Evolutionary conservation across 2,329 filamentous ascomycete species (phyloP), one percentile per base, ranked within the genome.

Genomic region (Paraconiothyrium sp.): DNA sequence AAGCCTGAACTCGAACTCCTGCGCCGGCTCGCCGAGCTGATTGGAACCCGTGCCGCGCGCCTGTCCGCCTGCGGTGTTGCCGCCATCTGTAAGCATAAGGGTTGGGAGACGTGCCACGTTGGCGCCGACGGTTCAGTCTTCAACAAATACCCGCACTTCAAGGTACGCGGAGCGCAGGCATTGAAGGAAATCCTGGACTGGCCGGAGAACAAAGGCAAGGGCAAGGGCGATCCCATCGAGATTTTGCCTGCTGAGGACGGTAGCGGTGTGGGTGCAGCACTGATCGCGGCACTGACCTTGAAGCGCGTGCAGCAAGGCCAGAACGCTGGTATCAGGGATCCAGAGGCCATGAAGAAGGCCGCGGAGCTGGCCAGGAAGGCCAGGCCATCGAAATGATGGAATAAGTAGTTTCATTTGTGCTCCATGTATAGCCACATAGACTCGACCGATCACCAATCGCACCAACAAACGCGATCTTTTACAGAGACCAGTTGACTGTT

Each of bases 91-190:
- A 96, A 90, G 83, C 98, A 98, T 89, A 98, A 97, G 87, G 87
- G 88, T 69, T 94, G 94, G 80, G 82, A 91, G 75, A 86, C 87
- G 41, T 97, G 92, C 83, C 95, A 98, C 79, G 95, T 99, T 46
- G 95, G 95, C 72, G 95, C 95, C 55, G 95, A 99, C 76, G 95
- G 95, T 41, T 97, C 92, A 20, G 94, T 99, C 58, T 99, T 99
- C 84, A 97, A 97, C 86, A 98, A 98, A 80, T 99, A 99, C 82
- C 95, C 95, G 13, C 92, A 97, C 82, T 99, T 99, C 88, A 97
- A 97, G 85, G 88, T 89, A 60, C 91, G 95, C 58, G 94, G 94
- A 59, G 94, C 95, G 14, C 86, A 90, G 78, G 95, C 95, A 32
- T 87, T 99, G 57, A 89, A 92, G 58, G 95, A 99, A 84, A 97